Evolutionary conservation across 2,329 filamentous ascomycete genomes (phyloP).

Genomic region (Dothideomycetidae sp.): DNA sequence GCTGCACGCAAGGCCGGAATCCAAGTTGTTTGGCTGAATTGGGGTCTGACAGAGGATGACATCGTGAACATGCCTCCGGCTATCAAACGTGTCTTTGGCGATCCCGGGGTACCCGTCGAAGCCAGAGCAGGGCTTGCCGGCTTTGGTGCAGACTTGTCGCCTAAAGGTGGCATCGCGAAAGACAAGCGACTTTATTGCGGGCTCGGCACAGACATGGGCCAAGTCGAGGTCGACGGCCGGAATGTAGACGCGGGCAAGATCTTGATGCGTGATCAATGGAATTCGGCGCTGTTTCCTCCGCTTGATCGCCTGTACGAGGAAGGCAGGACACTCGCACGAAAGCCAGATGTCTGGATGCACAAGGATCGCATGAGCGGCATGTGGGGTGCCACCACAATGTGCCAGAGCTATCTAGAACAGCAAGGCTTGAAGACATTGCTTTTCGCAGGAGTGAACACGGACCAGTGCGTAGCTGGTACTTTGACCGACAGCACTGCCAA

Average conservation of each 20-base stretch:
- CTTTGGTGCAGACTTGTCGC: conserved; percentile 12
- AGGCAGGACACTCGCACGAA: conserved; percentile 14
- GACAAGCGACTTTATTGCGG: conserved; percentile 20
- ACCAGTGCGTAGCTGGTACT: conserved; percentile 46
- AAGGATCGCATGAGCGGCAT: conserved; percentile 47
- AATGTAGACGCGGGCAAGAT: conserved; percentile 29
- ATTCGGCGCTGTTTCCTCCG: conserved; percentile 37
- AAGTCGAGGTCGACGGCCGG: conserved; percentile 24
- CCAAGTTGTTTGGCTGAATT: conserved; percentile 29
- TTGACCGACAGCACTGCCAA: conserved; percentile 41
- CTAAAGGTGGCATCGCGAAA: conserved; percentile 14
- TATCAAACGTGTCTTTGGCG: conserved; percentile 34
- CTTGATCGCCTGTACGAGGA: conserved; percentile 28
- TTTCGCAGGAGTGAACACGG: conserved; percentile 47
- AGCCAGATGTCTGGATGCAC: conserved; percentile 37
- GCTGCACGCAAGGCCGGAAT: conserved; percentile 31
- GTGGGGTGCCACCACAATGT: conserved; percentile 33
- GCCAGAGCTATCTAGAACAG: conserved; percentile 29
- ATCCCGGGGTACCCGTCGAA: conserved; percentile 15
- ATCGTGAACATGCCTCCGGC: conserved; percentile 27
- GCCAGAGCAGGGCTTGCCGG: conserved; percentile 5
- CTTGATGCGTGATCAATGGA: conserved; percentile 43
- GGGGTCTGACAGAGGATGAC: conserved; percentile 27
- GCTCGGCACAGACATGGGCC: conserved; percentile 18
- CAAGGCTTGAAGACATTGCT: conserved; percentile 36